These are phyloP conservation scores for Acanthamoeba royreba DNA, from an alignment of 208 protist species.

Conservation along the genomic window DNA sequence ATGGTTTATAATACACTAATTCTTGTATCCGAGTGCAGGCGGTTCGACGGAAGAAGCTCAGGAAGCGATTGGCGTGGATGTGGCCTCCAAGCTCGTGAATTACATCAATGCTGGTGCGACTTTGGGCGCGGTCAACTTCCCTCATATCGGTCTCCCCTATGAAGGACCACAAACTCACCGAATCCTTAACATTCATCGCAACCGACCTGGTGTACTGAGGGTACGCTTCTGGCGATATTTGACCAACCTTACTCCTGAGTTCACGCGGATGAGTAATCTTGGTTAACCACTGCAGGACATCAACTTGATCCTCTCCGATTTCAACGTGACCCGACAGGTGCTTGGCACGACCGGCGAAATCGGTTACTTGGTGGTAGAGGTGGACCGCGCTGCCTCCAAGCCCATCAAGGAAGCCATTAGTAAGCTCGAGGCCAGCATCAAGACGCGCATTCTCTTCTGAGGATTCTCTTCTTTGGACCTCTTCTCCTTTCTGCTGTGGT, in stretches of 20 bases:
- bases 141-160: slow-evolving; percentile 80
- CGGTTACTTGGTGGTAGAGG: slow-evolving; percentile 80
- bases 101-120: slow-evolving; percentile 87
- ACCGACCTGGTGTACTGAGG: slow-evolving; percentile 88
- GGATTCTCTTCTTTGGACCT: not conserved
- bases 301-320: slow-evolving; percentile 85
- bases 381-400: slow-evolving; percentile 58
- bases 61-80: slow-evolving; percentile 87
- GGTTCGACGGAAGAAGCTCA: slow-evolving; percentile 92
- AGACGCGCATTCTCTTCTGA: slow-evolving; percentile 72
- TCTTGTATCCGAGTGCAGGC: not conserved
- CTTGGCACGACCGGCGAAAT: slow-evolving; percentile 79
- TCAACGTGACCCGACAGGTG: slow-evolving; percentile 86
- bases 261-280: not conserved
- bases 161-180: slow-evolving; percentile 69
- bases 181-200: slow-evolving; percentile 89
- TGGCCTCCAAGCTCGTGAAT: slow-evolving; percentile 82
- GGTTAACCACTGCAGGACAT: slow-evolving; percentile 71
- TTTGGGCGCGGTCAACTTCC: slow-evolving; percentile 90
- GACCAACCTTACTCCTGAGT: too few species aligned
- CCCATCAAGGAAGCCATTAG: slow-evolving; percentile 67
- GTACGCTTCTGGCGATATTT: not conserved
- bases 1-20: not conserved
- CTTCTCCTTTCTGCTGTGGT: too few species aligned
- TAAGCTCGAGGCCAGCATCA: slow-evolving; percentile 43